Evolutionary conservation across 73 alveolate genomes (phyloP).

Genomic region (Tetrahymena malaccensis): DNA sequence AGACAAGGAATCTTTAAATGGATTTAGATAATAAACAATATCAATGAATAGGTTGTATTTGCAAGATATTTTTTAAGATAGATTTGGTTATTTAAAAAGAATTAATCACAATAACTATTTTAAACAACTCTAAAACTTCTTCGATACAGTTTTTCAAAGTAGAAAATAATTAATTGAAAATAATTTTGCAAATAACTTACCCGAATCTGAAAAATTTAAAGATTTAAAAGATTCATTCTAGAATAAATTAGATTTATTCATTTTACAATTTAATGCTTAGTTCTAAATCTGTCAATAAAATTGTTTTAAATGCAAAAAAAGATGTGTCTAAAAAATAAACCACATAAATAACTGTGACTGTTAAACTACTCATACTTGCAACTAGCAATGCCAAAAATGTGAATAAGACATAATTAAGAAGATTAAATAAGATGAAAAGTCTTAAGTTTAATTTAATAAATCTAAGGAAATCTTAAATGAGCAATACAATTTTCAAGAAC

Average conservation of each 20-base stretch:
- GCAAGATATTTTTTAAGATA: no score
- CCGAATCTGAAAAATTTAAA: background rate
- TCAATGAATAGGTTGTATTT: background rate
- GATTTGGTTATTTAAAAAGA: no score
- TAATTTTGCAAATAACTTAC: background rate
- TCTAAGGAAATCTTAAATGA: no score
- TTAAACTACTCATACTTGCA: background rate
- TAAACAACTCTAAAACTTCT: background rate
- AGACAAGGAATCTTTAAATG: background rate
- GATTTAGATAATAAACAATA: no score
- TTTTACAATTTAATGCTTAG: no score
- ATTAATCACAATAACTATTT: background rate
- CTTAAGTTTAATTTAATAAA: no score
- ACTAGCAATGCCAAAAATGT: background rate
- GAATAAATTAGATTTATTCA: background rate
- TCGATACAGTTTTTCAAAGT: background rate
- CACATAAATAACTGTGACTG: background rate
- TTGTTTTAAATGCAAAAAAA: background rate
- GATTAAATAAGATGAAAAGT: no score
- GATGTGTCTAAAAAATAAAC: background rate
- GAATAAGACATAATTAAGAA: background rate
- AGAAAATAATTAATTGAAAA: background rate
- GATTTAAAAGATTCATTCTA: background rate
- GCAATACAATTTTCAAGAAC: no score
- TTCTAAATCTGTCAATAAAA: background rate